A percentile compares a stretch with the other conserved stretches of the same genome.
Evolutionary conservation across 768 basidiomycete species (phyloP).

Genomic region (Serendipita sp.): DNA sequence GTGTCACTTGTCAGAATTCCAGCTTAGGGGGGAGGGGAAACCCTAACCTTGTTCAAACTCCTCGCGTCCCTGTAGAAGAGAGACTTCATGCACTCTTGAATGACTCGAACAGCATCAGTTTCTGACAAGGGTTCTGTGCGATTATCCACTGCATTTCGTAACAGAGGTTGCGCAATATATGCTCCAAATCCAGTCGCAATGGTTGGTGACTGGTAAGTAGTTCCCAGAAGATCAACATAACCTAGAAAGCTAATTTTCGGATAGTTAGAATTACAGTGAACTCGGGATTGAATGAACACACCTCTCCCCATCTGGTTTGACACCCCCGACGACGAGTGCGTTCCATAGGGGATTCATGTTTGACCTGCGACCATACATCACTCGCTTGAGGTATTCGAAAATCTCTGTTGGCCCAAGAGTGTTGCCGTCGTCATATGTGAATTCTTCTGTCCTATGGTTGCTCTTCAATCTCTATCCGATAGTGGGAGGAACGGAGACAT

Average conservation of each 20-base stretch:
- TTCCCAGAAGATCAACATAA: conserved; percentile 91
- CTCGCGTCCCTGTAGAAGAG: conserved; percentile 94
- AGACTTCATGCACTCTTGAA: conserved; percentile 80
- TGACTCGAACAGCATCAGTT: conserved; percentile 58
- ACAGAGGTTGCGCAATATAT: conserved; percentile 82
- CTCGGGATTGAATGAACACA: conserved; percentile 18
- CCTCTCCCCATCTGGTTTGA: conserved; percentile 62
- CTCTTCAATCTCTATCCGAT: too few species aligned
- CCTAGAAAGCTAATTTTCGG: conserved; percentile 61
- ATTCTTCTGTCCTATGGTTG: conserved; percentile 40
- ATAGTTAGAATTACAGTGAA: neutral
- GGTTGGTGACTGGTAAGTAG: conserved; percentile 84
- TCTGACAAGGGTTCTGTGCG: conserved; percentile 57
- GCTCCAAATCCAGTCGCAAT: conserved; percentile 91
- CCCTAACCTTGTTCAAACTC: conserved; percentile 78
- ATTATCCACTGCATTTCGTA: conserved; percentile 82
- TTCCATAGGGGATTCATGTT: conserved; percentile 96
- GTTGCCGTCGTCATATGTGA: conserved; percentile 69
- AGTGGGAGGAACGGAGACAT: conserved; percentile 8
- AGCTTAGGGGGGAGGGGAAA: neutral
- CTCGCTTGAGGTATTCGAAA: conserved; percentile 77
- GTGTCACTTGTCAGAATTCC: neutral
- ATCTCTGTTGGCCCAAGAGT: conserved; percentile 74
- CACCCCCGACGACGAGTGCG: conserved; percentile 78
- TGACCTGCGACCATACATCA: conserved; percentile 78